Conservation (phyloP, 345 rosid genomes). For the Mercurialis annua region DNA sequence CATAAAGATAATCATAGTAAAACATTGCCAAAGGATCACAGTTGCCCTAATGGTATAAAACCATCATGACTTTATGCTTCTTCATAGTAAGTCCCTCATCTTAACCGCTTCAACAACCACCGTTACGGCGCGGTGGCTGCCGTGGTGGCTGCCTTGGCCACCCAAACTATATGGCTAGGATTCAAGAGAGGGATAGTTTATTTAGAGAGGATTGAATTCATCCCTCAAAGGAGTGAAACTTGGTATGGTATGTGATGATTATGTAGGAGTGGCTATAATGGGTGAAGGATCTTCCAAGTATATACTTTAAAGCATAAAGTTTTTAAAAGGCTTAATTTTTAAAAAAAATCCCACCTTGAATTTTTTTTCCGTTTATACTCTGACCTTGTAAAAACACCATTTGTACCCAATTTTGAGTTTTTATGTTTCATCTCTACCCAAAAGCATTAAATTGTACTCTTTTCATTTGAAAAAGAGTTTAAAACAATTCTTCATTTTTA, state of each 20-base stretch:
- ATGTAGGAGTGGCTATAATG: conserved; percentile 11
- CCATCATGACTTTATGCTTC: conserved; percentile 25
- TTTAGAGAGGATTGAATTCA: not conserved
- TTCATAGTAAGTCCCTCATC: not conserved
- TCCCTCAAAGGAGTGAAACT: not conserved
- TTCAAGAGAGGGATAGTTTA: not conserved
- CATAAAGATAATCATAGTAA: not conserved
- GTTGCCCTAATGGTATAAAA: conserved; percentile 39
- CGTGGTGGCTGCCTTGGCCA: not conserved
- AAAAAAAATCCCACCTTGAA: too few relatives aligned
- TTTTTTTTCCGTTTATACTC: too few relatives aligned
- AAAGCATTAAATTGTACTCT: too few relatives aligned
- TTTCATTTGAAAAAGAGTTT: too few relatives aligned
- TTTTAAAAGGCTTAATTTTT: too few relatives aligned
- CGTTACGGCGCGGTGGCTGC: not conserved
- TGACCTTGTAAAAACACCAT: too few relatives aligned
- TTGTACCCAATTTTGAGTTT: too few relatives aligned
- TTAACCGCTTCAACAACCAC: not conserved
- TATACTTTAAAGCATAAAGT: conserved; percentile 31
- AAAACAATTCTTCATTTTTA: too few relatives aligned
- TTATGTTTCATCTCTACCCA: too few relatives aligned
- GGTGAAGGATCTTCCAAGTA: conserved; percentile 39
- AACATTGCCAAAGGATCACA: conserved; percentile 37
- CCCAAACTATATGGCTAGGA: conserved; percentile 2
- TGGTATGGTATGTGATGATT: not conserved